Evolutionary conservation across 1,139 yeast genomes (phyloP), one percentile per base, ranked within the genome.

Genomic region (Martiniozyma asiatica): DNA sequence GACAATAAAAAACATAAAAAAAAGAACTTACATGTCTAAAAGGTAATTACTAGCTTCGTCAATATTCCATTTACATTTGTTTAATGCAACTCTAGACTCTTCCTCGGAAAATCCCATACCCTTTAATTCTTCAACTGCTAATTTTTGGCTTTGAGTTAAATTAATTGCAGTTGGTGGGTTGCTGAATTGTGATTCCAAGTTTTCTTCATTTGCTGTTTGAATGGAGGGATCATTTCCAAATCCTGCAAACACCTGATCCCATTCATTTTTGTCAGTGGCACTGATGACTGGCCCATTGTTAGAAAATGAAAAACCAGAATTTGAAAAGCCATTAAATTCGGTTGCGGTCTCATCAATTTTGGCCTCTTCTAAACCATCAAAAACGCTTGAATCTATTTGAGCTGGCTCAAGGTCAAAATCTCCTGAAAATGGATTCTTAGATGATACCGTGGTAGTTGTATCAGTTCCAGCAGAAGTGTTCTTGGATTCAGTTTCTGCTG

Each of bases 241-340:
- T 0, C 93, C 94, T 3, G 94, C 92, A 60, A 85, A 85, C 20
- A 85, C 65, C 54, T 84, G 92, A 47, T 85, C 95, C 96, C 96
- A 85, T 53, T 85, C 96, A 47, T 82, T 94, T 35, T 48, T 47
- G n/a, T 38, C 43, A 10, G 28, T 33, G 33, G 28, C 19, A 6
- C 21, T 27, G 10, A 37, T 26, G 23, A 34, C 39, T 8, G 41
- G 23, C 4, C 18, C 24, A 14, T 16, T 19, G 12, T 34, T 26
- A 7, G 36, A 19, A 25, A 44, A 47, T 6, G 51, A 42, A 28
- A 48, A 48, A 2, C 49, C 53, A 5, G 39, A 30, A 14, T 34
- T 37, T 19, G 24, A 14, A n/a, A n/a, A n/a, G n/a, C n/a, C n/a
- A n/a, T 34, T 31, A 17, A 40, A 36, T 26, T 55, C 64, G 30